Conservation (phyloP, 176 grass and related monocot species). For the Elymus sibiricus region DNA sequence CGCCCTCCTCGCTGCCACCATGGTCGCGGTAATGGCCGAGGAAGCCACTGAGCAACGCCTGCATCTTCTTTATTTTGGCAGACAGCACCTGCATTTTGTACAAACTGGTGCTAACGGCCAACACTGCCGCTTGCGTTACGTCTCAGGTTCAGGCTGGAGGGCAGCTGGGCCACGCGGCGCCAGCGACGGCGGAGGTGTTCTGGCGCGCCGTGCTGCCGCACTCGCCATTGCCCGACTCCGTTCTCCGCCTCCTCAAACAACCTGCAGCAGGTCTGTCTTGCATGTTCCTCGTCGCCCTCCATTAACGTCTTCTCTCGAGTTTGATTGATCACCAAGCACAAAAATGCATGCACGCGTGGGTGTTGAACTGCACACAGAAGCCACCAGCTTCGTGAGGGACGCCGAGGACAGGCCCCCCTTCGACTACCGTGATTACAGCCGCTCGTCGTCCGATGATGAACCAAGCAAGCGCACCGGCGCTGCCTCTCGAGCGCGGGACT, state of each 20-base stretch:
- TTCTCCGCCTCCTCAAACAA: constrained; percentile 20
- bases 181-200: constrained; percentile 31
- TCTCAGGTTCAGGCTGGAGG: constrained; percentile 13
- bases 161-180: constrained; percentile 16
- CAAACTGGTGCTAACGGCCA: not conserved
- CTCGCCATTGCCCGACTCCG: constrained; percentile 27
- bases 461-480: not conserved
- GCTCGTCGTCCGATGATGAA: not conserved
- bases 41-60: not conserved
- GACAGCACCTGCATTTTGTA: not conserved
- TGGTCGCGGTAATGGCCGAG: constrained; percentile 11
- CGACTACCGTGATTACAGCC: constrained; percentile 25
- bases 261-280: constrained; percentile 10
- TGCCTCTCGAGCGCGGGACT: not conserved
- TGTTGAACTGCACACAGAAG: not conserved
- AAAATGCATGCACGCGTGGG: not conserved
- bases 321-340: not conserved
- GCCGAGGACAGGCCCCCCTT: not conserved
- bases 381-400: not conserved
- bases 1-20: constrained; percentile 1
- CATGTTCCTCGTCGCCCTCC: not conserved
- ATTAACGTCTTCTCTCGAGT: not conserved
- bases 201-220: constrained; percentile 36
- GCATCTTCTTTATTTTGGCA: not conserved
- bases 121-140: not conserved